Evolutionary conservation across 225 moss, liverwort and hornwort species (phyloP).

Genomic region (Sphagnum tenellum): DNA sequence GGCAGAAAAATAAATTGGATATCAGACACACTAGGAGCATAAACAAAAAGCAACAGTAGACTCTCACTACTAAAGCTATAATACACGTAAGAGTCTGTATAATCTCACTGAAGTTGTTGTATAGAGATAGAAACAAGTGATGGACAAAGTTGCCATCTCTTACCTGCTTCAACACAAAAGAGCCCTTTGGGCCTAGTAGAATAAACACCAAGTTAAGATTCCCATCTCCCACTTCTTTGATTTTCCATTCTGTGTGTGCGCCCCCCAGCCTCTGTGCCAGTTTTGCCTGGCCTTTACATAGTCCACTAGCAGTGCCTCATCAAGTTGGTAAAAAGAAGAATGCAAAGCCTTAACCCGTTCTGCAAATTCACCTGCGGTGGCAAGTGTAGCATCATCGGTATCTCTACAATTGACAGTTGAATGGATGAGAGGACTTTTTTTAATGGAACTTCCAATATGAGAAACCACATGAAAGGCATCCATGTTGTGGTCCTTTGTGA

Average conservation of each 20-base stretch:
- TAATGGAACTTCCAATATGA: constrained; percentile 24
- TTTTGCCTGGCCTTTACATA: constrained; percentile 45
- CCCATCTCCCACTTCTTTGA: constrained; percentile 91
- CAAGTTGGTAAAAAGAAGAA: constrained; percentile 29
- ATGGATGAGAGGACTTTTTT: constrained; percentile 4
- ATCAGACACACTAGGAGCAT: too few relatives aligned
- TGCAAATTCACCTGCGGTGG: background rate
- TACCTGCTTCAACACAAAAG: constrained; percentile 81
- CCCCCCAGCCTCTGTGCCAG: constrained; percentile 58
- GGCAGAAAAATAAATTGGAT: too few relatives aligned
- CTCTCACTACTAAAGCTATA: too few relatives aligned
- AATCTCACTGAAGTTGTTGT: too few relatives aligned
- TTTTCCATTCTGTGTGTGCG: constrained; percentile 46
- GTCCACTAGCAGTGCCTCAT: constrained; percentile 47
- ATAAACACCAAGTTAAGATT: constrained; percentile 90
- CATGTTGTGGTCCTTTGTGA: constrained; percentile 44
- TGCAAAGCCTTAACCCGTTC: constrained; percentile 16
- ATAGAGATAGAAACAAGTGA: too few relatives aligned
- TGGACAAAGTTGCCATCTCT: too few relatives aligned
- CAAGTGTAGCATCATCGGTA: constrained; percentile 1
- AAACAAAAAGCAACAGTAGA: too few relatives aligned
- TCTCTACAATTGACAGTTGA: constrained; percentile 1
- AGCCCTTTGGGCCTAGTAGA: constrained; percentile 51
- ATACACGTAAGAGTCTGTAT: too few relatives aligned
- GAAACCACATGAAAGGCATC: constrained; percentile 44